A percentile compares a stretch with the other conserved stretches of the same genome.
Evolutionary conservation across 257 asterid species (phyloP).

Genomic region (Solanum piurae): DNA sequence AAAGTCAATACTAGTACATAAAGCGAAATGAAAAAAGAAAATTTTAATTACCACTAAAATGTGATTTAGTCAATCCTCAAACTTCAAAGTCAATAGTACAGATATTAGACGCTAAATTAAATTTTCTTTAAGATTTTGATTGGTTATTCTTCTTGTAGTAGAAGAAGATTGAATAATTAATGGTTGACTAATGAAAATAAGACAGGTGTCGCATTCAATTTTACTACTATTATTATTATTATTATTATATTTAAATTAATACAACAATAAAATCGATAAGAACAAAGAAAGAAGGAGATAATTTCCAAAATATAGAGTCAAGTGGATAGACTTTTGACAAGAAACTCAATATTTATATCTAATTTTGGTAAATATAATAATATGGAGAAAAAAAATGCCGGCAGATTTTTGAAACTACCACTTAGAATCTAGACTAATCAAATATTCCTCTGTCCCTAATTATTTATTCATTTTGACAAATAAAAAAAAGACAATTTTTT

Average conservation of each 20-base stretch:
- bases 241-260: neutral
- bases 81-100: neutral
- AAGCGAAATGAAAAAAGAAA: neutral
- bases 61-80: neutral
- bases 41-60: neutral
- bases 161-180: neutral
- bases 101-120: neutral
- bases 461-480: too few species aligned
- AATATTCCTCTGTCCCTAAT: too few species aligned
- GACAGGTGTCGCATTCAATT: neutral
- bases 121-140: neutral
- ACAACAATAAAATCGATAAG: neutral
- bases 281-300: neutral
- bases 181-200: neutral
- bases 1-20: neutral
- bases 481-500: too few species aligned
- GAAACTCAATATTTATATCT: neutral
- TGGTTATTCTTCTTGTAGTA: neutral
- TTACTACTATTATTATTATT: neutral
- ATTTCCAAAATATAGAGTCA: neutral
- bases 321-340: neutral
- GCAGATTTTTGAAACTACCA: constrained; percentile 2
- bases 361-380: neutral
- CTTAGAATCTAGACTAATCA: neutral
- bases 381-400: neutral